Conservation (phyloP, 352 stramenopile species). For the Phytopythium vexans region DNA sequence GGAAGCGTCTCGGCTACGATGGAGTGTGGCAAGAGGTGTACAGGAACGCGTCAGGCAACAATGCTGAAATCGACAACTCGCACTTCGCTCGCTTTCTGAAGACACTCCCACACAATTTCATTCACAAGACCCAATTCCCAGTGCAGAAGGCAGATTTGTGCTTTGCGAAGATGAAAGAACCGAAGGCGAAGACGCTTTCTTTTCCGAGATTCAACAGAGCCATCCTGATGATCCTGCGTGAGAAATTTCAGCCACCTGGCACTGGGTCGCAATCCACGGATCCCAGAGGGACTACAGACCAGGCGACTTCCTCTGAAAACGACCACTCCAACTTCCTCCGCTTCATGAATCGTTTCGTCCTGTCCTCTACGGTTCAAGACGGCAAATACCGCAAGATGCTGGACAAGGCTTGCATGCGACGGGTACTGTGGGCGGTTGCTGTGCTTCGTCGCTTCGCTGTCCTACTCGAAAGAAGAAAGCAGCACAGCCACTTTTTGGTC, state of each 20-base stretch:
- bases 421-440: constrained; percentile 44
- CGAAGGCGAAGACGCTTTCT: constrained; percentile 54
- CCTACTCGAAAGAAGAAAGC: constrained; percentile 29
- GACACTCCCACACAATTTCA: constrained; percentile 46
- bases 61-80: constrained; percentile 62
- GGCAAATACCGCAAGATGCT: constrained; percentile 57
- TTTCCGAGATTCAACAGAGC: constrained; percentile 63
- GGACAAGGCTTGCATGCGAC: constrained; percentile 25
- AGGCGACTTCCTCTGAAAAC: constrained; percentile 1
- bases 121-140: constrained; percentile 56
- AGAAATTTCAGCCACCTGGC: constrained; percentile 32
- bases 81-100: constrained; percentile 66
- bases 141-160: constrained; percentile 55
- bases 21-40: constrained; percentile 71
- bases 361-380: constrained; percentile 50
- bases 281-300: constrained; percentile 1
- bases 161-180: constrained; percentile 77
- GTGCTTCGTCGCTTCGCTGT: constrained; percentile 44
- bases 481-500: constrained; percentile 44
- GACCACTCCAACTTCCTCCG: constrained; percentile 40
- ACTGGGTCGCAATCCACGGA: not conserved
- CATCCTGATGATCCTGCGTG: constrained; percentile 54
- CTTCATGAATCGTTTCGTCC: constrained; percentile 68
- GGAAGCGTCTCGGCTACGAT: constrained; percentile 57
- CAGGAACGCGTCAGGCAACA: constrained; percentile 38